A percentile compares a stretch with the other conserved stretches of the same genome.
These are phyloP conservation scores for Melanogaster broomeanus DNA, from an alignment of 768 basidiomycete species.

Conservation along the genomic window DNA sequence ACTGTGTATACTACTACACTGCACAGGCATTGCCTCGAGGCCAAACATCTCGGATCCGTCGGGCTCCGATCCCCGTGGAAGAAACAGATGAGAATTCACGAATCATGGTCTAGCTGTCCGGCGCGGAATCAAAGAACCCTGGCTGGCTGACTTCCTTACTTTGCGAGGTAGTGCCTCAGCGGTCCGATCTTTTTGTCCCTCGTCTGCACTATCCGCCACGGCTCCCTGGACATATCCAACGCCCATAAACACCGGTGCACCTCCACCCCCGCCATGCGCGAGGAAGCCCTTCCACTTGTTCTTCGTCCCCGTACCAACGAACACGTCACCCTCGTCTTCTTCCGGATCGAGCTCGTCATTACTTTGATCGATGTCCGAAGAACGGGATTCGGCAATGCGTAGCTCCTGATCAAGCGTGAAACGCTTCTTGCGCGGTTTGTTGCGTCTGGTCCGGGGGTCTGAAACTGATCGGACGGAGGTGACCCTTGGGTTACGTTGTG, in stretches of 20 bases:
- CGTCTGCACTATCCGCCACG: slow-evolving; percentile 28
- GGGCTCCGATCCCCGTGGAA: too few relatives aligned
- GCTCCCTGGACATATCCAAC: slow-evolving; percentile 66
- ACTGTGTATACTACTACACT: neutral
- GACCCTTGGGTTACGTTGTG: slow-evolving; percentile 3
- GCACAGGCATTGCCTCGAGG: slow-evolving; percentile 11
- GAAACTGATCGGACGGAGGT: slow-evolving; percentile 7
- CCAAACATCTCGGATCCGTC: too few relatives aligned
- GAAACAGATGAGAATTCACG: neutral
- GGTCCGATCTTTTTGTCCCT: neutral
- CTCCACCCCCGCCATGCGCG: slow-evolving; percentile 75
- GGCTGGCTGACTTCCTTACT: slow-evolving; percentile 10
- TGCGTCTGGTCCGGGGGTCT: slow-evolving; percentile 17
- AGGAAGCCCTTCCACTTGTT: slow-evolving; percentile 62
- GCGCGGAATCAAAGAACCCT: slow-evolving; percentile 28
- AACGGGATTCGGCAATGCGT: slow-evolving; percentile 43
- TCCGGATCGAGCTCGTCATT: slow-evolving; percentile 43
- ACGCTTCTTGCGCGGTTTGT: slow-evolving; percentile 34
- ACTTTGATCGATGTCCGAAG: slow-evolving; percentile 31
- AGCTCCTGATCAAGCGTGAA: slow-evolving; percentile 72
- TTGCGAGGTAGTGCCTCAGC: neutral
- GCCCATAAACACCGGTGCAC: slow-evolving; percentile 69
- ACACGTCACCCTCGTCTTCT: slow-evolving; percentile 42
- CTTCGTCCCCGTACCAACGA: slow-evolving; percentile 55
- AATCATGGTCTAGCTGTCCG: slow-evolving; percentile 18